Base-by-base conservation (phyloP, 805 yeast genomes). In the Wickerhamomyces sydowiorum region DNA sequence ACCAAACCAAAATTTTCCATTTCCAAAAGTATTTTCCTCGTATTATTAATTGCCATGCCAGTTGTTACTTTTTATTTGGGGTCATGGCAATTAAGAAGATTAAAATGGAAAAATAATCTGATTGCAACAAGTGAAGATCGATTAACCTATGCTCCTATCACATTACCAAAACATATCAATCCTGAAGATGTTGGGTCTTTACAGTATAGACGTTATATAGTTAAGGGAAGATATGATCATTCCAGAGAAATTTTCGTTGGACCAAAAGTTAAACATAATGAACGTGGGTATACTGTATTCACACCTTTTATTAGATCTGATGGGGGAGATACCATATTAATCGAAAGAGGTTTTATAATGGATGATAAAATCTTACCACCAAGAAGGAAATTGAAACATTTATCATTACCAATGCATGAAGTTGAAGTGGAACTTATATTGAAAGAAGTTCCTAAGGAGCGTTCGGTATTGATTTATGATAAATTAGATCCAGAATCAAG, bases 281-380 rank as follows among this genome's bases (percentile, higher is more conserved):
- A 74, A 79, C 43, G 15, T 5, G 99, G 99, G 1, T 93, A 86
- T 60, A 64, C 76, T 20, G 72, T 91, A 6, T 78, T 86, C 24
- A 83, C 95, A 6, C 98, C 99, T 12, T 78, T 93, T 53, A 73
- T 78, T 20, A 76, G 95, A 46, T 67, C 77, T 4, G 80, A 77
- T 46, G 86, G 88, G 20, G 93, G 89, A 2, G 75, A 81, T 37
- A 90, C 86, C 40, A 68, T 93, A 15, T 66, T 93, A 41, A 74
- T 93, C 23, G 95, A 87, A 59, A 75, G 99, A 50, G 99, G 99
- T 14, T 93, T 97, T 95, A 78, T 93, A 36, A 66, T 77, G 21
- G 88, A 84, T 50, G 85, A 78, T 13, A 78, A 77, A 64, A 59
- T 67, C 3, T 60, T 66, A n/a, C 81, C 95, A 70, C 45, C 71